Percentiles rank a stretch among this genome's conserved stretches.
These are phyloP conservation scores for Diplodia mutila DNA, from an alignment of 2,329 filamentous ascomycete species.

Conservation along the genomic window DNA sequence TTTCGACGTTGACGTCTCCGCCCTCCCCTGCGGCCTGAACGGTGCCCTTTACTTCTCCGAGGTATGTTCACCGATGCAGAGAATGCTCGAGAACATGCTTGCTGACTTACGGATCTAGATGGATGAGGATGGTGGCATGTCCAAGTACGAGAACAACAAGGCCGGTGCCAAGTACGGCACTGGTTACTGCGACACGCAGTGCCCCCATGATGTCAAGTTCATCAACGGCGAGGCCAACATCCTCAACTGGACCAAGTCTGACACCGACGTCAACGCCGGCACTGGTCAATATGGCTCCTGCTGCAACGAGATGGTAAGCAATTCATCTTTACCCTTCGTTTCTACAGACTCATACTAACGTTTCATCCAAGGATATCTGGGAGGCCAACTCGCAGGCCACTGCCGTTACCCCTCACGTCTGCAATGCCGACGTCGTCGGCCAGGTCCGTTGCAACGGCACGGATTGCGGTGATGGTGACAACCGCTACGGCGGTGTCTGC, in stretches of 20 bases:
- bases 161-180: slow-evolving; percentile 62
- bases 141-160: slow-evolving; percentile 54
- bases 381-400: slow-evolving; percentile 69
- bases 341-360: too few species aligned
- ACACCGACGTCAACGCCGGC: slow-evolving; percentile 60
- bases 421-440: slow-evolving; percentile 48
- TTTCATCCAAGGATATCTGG: slow-evolving; percentile 58
- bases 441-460: slow-evolving; percentile 58
- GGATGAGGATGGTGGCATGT: slow-evolving; percentile 63
- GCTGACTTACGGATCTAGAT: slow-evolving; percentile 50
- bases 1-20: slow-evolving; percentile 57
- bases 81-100: neutral
- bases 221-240: slow-evolving; percentile 60
- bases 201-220: slow-evolving; percentile 57
- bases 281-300: slow-evolving; percentile 61
- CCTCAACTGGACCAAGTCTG: slow-evolving; percentile 56
- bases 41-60: slow-evolving; percentile 63
- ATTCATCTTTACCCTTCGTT: neutral
- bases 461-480: slow-evolving; percentile 44
- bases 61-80: slow-evolving; percentile 33
- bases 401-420: slow-evolving; percentile 69
- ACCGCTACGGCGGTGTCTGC: slow-evolving; percentile 65
- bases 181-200: slow-evolving; percentile 53
- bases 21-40: slow-evolving; percentile 70
- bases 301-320: slow-evolving; percentile 40